Evolutionary conservation across 306 rosid species (phyloP), one percentile per base, ranked within the genome.

Genomic region (Pyrus betulifolia): DNA sequence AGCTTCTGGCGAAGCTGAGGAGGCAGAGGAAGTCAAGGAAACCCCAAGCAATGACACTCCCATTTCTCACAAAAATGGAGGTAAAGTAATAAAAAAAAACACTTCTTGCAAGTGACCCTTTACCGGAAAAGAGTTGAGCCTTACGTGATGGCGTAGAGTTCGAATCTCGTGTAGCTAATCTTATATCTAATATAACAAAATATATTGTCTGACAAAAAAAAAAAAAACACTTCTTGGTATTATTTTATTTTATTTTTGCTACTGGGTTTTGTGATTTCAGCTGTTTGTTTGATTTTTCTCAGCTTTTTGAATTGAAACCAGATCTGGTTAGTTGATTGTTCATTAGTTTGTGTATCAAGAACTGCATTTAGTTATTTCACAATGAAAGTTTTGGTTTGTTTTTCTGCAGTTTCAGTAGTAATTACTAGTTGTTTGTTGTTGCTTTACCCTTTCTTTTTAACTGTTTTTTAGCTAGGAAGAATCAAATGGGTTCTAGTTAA

Each of bases 11-110:
- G 67, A 55, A 64, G 78, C 54, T 49, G 64, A 71, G 6, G 45
- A 52, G 17, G 51, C 59, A 7, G 69, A 33, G 13, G 76, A 70
- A 61, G 72, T 23, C 9, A 40, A 58, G 46, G 73, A 61, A 33
- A 46, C 8, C 23, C 65, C 71, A 28, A 74, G 60, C 60, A 75
- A 70, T 33, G 84, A 59, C 14, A 30, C 68, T 28, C 31, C 38
- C 52, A 17, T 62, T 5, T 38, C 74, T 45, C 74, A 13, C 8
- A 66, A 60, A 80, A 74, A 80, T 69, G 80, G 73, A 80, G 84
- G 80, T 75, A 74, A 68, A 23, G 12, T 5, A 5, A 33, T 5
- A 1, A 0, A 35, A 35, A 35, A 35, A 35, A 1, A 35, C 40
- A 7, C 40, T 35, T 35, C 8, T 33, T 33, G 38, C 38, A 33